phyloP scores from a whole-genome alignment of 2,329 filamentous ascomycete genomes.

The Conoideocrella luteorostrata region DNA sequence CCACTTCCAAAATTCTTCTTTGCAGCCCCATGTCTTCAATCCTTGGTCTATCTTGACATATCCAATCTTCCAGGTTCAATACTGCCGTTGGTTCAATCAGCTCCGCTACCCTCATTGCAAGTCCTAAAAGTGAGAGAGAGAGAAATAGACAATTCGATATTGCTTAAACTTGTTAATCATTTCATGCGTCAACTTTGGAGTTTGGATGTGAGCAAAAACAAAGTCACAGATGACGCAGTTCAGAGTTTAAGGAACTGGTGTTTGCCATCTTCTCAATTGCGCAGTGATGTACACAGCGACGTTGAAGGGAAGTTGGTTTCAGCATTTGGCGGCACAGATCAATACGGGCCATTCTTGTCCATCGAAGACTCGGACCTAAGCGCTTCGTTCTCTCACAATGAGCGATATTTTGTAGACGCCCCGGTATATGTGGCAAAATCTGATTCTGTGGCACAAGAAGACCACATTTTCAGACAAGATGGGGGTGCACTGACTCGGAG shows the following conservation, averaged over 20 bases:
- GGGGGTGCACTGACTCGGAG: conserved; percentile 11
- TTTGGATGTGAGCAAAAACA: conserved; percentile 47
- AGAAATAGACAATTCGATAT: conserved; percentile 35
- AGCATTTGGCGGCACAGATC: conserved; percentile 20
- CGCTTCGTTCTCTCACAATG: conserved; percentile 35
- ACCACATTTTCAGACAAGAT: background rate
- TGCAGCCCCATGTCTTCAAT: conserved; percentile 25
- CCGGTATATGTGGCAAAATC: conserved; percentile 27
- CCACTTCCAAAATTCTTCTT: conserved; percentile 37
- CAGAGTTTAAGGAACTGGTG: conserved; percentile 22
- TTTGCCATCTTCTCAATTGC: conserved; percentile 26
- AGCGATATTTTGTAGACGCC: conserved; percentile 42
- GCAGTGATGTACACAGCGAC: conserved; percentile 31
- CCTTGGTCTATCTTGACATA: conserved; percentile 46
- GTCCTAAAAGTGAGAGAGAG: conserved; percentile 45
- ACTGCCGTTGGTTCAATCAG: conserved; percentile 25
- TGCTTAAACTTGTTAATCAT: conserved; percentile 24
- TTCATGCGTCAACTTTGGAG: conserved; percentile 46
- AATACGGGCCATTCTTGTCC: conserved; percentile 36
- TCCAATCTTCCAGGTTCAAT: conserved; percentile 43
- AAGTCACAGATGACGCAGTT: conserved; percentile 40
- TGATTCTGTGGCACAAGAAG: background rate
- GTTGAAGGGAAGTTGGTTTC: conserved; percentile 39
- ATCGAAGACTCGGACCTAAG: conserved; percentile 44
- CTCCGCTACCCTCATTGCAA: conserved; percentile 38